These are phyloP conservation scores for Nepenthes gracilis DNA, from an alignment of 148 eudicot genomes.

Conservation along the genomic window DNA sequence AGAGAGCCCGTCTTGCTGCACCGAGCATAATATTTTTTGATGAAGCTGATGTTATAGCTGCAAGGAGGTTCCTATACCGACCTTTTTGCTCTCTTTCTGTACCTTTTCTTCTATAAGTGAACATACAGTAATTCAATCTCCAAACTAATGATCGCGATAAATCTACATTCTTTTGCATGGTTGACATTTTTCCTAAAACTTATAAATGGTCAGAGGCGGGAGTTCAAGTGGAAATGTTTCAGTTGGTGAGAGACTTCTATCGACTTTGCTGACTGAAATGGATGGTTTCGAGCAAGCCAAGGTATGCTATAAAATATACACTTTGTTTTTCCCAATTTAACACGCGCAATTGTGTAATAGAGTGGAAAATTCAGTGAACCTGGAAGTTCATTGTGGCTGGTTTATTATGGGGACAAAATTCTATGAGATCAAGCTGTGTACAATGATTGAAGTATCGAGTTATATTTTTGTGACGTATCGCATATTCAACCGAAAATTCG, in stretches of 20 bases:
- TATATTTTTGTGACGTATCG: no score
- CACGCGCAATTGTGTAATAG: no score
- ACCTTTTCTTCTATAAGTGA: not conserved
- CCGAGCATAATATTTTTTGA: slow-evolving; percentile 96
- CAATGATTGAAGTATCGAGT: no score
- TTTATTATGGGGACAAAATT: no score
- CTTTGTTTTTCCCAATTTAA: not conserved
- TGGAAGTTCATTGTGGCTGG: no score
- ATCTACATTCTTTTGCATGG: no score
- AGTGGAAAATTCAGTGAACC: no score
- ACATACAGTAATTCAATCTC: no score
- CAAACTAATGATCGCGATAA: not conserved
- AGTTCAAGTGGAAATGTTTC: slow-evolving; percentile 51
- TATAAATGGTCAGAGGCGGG: slow-evolving; percentile 47
- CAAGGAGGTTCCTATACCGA: slow-evolving; percentile 39
- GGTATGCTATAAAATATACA: slow-evolving; percentile 22
- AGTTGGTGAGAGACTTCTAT: slow-evolving; percentile 86
- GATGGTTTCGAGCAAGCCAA: slow-evolving; percentile 89
- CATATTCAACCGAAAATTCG: no score
- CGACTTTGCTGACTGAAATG: slow-evolving; percentile 95
- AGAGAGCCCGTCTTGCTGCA: slow-evolving; percentile 92
- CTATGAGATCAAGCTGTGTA: no score
- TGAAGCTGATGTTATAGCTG: slow-evolving; percentile 84
- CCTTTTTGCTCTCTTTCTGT: not conserved
- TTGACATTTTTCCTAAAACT: not conserved